A percentile compares a stretch with the other conserved stretches of the same genome.
These are phyloP conservation scores for Apiotrichum montevideense DNA, from an alignment of 1,284 basidiomycete genomes.

Conservation along the genomic window DNA sequence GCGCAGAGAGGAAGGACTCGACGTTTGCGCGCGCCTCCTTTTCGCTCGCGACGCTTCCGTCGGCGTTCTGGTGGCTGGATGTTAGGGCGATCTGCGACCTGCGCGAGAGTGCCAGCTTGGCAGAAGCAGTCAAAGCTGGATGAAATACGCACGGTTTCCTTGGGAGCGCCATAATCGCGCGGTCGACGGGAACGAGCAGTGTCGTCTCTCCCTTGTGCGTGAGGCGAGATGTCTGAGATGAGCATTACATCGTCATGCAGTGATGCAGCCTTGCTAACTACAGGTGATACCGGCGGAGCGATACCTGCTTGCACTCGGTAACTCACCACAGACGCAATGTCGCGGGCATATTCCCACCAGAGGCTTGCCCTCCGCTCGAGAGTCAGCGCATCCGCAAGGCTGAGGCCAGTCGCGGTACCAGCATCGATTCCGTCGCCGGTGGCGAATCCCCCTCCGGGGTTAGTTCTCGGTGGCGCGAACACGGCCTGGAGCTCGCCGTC, in stretches of 20 bases:
- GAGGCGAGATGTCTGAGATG: slow-evolving; percentile 17
- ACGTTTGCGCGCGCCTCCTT: slow-evolving; percentile 25
- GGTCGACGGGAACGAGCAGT: slow-evolving; percentile 41
- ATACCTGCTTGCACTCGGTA: too few species aligned
- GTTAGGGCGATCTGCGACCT: not conserved
- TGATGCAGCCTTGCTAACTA: not conserved
- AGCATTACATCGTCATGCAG: too few species aligned
- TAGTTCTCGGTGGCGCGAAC: not conserved
- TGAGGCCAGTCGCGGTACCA: slow-evolving; percentile 2
- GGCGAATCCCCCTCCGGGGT: not conserved
- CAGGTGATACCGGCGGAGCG: not conserved
- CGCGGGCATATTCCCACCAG: slow-evolving; percentile 44
- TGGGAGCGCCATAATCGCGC: slow-evolving; percentile 35
- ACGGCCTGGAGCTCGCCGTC: slow-evolving; percentile 2
- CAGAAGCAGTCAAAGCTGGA: not conserved
- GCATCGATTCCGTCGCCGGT: not conserved
- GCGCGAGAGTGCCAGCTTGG: not conserved
- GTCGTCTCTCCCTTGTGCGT: slow-evolving; percentile 28
- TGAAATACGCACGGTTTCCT: slow-evolving; percentile 36
- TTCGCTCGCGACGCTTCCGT: slow-evolving; percentile 18
- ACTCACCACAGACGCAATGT: slow-evolving; percentile 34
- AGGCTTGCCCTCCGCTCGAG: slow-evolving; percentile 33
- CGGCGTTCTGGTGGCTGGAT: slow-evolving; percentile 22
- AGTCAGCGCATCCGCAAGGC: slow-evolving; percentile 37
- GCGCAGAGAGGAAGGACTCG: slow-evolving; percentile 38